Evolutionary conservation across 164 flowering plant genomes (phyloP), one percentile per base, ranked within the genome.

Genomic region (Macadamia integrifolia): DNA sequence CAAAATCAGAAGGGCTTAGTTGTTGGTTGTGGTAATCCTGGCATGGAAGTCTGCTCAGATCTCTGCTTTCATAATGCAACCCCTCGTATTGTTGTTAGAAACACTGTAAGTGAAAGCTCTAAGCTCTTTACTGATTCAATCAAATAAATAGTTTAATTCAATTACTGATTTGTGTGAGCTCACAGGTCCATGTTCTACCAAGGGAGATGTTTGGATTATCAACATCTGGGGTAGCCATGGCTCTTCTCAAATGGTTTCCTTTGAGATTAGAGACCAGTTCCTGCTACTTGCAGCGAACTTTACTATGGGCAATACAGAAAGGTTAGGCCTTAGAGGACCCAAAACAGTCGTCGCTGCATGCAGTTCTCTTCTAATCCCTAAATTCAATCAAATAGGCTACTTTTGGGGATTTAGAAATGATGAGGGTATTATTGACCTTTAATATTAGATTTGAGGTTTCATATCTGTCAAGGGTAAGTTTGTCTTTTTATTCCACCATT

Each of bases 21-120:
- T 4, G 80, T 95, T 42, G 99, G 99, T 0, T 89, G 98, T 76
- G 99, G 99, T 0, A 95, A 95, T 85, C 92, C 99, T 9, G 98
- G 99, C 30, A 95, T 95, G 99, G 98, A 95, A 78, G 96, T 92
- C 6, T 86, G 98, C 71, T 80, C 92, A 65, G 99, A 95, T 72
- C 93, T 95, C 17, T 89, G 89, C 62, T 77, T 83, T 50, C 72
- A 92, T 79, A 88, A 84, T 80, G 98, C 99, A 0, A 74, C n/a
- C n/a, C 97, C 98, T 55, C 80, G 83, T 57, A 82, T 95, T 89
- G 97, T 95, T 9, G 96, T 82, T 67, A 84, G 99, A 77, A 92
- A 84, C 84, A 76, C 90, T 50, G 98, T 92, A 81, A 85, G 94
- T 60, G 40, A 23, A 23, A 23, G 23, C 23, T 23, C 40, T 35